These are phyloP conservation scores for Boechera divaricarpa DNA, from an alignment of 345 rosid species.

Conservation along the genomic window DNA sequence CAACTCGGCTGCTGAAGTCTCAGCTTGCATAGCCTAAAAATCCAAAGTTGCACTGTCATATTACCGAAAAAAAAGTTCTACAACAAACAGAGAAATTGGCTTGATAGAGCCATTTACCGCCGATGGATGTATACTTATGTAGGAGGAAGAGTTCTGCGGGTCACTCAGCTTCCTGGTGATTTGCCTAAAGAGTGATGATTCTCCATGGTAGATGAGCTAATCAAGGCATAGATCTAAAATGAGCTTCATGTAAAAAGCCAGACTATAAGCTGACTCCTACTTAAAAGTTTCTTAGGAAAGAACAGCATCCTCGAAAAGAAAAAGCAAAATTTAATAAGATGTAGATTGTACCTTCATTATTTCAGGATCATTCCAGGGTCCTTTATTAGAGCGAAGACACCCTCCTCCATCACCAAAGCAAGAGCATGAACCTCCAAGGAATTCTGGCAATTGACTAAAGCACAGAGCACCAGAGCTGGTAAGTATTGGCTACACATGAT, in stretches of 20 bases:
- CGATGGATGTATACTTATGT: slow-evolving; percentile 53
- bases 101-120: slow-evolving; percentile 52
- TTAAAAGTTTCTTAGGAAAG: slow-evolving; percentile 9
- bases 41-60: slow-evolving; percentile 21
- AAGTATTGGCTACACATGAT: slow-evolving; percentile 24
- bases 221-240: slow-evolving; percentile 30
- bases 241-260: slow-evolving; percentile 29
- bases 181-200: slow-evolving; percentile 65
- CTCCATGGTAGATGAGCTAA: slow-evolving; percentile 72
- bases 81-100: slow-evolving; percentile 2
- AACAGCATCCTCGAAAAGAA: slow-evolving; percentile 9
- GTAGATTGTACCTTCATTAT: slow-evolving; percentile 75
- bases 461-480: slow-evolving; percentile 22
- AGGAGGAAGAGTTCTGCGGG: slow-evolving; percentile 50
- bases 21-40: slow-evolving; percentile 62
- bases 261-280: slow-evolving; percentile 33
- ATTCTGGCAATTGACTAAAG: slow-evolving; percentile 92
- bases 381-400: slow-evolving; percentile 89
- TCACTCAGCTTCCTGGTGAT: slow-evolving; percentile 59
- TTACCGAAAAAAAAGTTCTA: slow-evolving; percentile 4
- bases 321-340: slow-evolving; percentile 1
- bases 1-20: slow-evolving; percentile 60
- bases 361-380: slow-evolving; percentile 96
- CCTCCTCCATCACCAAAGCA: slow-evolving; percentile 89
- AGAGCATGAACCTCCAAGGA: slow-evolving; percentile 91